Evolutionary conservation across 2,329 filamentous ascomycete genomes (phyloP).

Genomic region (Furcasterigmium sp.): DNA sequence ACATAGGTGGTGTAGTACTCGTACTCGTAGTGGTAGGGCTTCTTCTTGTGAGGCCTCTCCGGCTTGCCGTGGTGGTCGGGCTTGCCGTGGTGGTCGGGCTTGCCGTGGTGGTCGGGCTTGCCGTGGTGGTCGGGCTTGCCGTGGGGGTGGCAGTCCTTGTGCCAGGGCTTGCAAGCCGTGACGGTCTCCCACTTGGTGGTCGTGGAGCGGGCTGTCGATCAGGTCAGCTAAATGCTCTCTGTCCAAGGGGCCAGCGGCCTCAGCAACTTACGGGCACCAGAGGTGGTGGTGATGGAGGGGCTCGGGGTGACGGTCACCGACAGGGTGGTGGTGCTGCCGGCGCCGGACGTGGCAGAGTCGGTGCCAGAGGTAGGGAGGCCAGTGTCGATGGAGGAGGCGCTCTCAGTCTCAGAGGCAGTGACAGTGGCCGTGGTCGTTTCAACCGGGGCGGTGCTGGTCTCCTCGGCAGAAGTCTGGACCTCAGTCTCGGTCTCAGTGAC

Average conservation of each 20-base stretch:
- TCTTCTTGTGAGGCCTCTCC: no score
- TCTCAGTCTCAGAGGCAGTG: background rate
- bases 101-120: background rate
- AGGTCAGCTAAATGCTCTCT: no score
- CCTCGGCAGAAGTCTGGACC: no score
- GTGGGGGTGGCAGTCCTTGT: constrained; percentile 3
- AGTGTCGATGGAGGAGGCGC: background rate
- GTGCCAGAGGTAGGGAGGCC: background rate
- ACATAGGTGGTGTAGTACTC: constrained; percentile 1
- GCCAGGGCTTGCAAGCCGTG: background rate
- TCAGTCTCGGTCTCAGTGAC: no score
- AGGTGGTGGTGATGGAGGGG: background rate
- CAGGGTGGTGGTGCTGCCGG: background rate
- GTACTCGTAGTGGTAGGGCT: constrained; percentile 1
- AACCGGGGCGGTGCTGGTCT: no score
- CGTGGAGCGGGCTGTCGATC: background rate
- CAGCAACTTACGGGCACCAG: no score
- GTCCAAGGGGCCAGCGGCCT: no score
- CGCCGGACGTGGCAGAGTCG: background rate
- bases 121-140: background rate
- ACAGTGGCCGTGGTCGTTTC: background rate
- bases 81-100: background rate
- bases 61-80: background rate
- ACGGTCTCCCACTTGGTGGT: background rate
- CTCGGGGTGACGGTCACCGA: background rate